Evolutionary conservation across 331 rosid species (phyloP).

Genomic region (Erythrophleum ivorense): DNA sequence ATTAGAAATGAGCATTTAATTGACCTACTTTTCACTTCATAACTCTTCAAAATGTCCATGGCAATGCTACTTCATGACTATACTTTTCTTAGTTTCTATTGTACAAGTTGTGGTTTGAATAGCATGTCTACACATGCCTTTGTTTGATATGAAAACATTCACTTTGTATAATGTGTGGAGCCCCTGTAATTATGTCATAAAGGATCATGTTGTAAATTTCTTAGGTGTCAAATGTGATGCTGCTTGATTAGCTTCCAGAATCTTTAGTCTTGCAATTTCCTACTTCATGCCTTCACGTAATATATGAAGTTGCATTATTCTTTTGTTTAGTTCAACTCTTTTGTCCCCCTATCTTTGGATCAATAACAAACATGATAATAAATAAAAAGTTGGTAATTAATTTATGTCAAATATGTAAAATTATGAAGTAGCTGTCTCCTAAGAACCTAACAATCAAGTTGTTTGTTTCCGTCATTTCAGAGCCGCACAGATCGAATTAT

Average conservation of each 20-base stretch:
- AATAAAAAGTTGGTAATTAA: not conserved
- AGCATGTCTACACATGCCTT: not conserved
- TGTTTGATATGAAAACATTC: not conserved
- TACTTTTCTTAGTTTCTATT: too few species aligned
- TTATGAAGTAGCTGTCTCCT: constrained; percentile 23
- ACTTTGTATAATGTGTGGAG: not conserved
- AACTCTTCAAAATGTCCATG: not conserved
- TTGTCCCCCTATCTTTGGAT: not conserved
- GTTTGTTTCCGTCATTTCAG: constrained; percentile 56
- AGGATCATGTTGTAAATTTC: not conserved
- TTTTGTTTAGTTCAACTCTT: not conserved
- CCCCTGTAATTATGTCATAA: not conserved
- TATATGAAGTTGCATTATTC: constrained; percentile 30
- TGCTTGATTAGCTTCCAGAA: not conserved
- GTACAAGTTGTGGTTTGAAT: not conserved
- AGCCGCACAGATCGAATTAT: constrained; percentile 90
- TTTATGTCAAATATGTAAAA: constrained; percentile 10
- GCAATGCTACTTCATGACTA: not conserved
- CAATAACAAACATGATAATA: not conserved
- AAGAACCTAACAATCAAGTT: constrained; percentile 40
- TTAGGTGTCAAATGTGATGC: not conserved
- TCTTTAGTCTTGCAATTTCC: not conserved
- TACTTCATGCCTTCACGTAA: not conserved
- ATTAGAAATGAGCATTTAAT: not conserved
- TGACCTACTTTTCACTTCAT: not conserved